Conservation (phyloP, 352 stramenopile species). For the Phytopythium cucurbitacearum region DNA sequence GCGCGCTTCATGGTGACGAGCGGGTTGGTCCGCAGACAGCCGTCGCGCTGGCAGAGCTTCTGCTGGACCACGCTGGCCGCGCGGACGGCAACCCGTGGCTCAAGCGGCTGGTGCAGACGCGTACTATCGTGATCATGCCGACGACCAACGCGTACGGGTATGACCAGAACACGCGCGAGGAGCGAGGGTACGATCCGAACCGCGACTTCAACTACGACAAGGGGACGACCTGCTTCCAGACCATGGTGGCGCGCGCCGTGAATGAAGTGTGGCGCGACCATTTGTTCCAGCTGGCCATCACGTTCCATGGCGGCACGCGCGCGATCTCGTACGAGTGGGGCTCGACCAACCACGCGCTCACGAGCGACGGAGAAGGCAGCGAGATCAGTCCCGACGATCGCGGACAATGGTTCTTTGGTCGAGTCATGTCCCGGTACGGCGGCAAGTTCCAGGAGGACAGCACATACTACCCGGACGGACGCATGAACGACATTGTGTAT, state of each 20-base stretch:
- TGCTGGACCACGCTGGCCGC: slow-evolving; percentile 52
- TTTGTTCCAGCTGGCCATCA: slow-evolving; percentile 94
- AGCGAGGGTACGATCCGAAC: slow-evolving; percentile 92
- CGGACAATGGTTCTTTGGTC: slow-evolving; percentile 42
- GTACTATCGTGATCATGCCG: slow-evolving; percentile 74
- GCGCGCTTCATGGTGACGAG: slow-evolving; percentile 93
- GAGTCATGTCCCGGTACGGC: slow-evolving; percentile 61
- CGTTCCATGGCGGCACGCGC: slow-evolving; percentile 95
- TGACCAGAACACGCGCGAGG: slow-evolving; percentile 62
- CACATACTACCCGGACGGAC: slow-evolving; percentile 54
- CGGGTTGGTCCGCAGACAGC: slow-evolving; percentile 86
- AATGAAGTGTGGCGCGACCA: slow-evolving; percentile 96
- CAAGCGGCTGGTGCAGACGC: slow-evolving; percentile 76
- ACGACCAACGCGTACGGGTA: slow-evolving; percentile 94
- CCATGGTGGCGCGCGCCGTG: slow-evolving; percentile 89
- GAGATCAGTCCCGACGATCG: slow-evolving; percentile 50
- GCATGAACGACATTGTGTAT: slow-evolving; percentile 96
- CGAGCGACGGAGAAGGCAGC: slow-evolving; percentile 21
- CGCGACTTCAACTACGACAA: slow-evolving; percentile 96
- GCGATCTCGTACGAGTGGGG: slow-evolving; percentile 97
- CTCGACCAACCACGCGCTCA: slow-evolving; percentile 73
- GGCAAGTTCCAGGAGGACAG: slow-evolving; percentile 58
- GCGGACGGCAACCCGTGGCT: slow-evolving; percentile 50
- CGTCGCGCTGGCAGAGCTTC: slow-evolving; percentile 61
- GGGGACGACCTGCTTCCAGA: slow-evolving; percentile 85